Evolutionary conservation across 2,329 filamentous ascomycete species (phyloP).

Genomic region (Coniochaeta hoffmannii): DNA sequence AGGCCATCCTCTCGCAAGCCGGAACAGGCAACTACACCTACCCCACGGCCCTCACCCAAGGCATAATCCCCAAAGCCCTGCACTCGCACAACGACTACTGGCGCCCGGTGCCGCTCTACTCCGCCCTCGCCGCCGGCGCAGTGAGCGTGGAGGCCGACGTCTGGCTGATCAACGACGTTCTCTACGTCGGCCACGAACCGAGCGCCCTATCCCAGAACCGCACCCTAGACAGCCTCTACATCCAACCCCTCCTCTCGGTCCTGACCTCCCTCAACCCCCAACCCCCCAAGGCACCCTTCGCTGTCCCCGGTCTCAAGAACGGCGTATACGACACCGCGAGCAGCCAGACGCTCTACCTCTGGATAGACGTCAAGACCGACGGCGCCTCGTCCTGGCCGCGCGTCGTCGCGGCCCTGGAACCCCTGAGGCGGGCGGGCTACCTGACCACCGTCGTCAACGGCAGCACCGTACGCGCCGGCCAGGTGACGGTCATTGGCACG

Average conservation of each 20-base stretch:
- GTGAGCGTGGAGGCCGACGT: conserved; percentile 62
- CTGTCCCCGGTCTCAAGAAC: conserved; percentile 28
- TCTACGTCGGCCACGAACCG: conserved; percentile 56
- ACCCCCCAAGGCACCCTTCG: too few relatives aligned
- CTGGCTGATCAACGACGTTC: conserved; percentile 46
- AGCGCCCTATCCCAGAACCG: conserved; percentile 43
- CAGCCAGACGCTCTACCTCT: conserved; percentile 46
- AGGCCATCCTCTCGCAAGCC: conserved; percentile 12
- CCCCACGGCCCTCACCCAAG: conserved; percentile 45
- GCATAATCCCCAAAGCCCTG: conserved; percentile 47
- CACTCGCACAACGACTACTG: conserved; percentile 69
- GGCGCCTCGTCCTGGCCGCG: conserved; percentile 41
- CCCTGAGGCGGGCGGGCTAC: conserved; percentile 48
- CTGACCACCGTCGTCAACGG: conserved; percentile 44
- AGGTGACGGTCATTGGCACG: conserved; percentile 60
- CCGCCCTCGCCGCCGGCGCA: conserved; percentile 51
- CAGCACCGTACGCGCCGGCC: conserved; percentile 37
- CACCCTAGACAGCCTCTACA: conserved; percentile 53
- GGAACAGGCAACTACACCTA: conserved; percentile 33
- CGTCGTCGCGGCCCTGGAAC: conserved; percentile 44
- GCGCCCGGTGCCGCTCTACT: conserved; percentile 55
- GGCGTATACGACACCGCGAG: conserved; percentile 50
- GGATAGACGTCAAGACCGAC: conserved; percentile 61
- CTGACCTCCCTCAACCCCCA: conserved; percentile 44
- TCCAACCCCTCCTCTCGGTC: conserved; percentile 52